phyloP scores from a whole-genome alignment of 176 grass and related monocot genomes.

The Cenchrus americanus region DNA sequence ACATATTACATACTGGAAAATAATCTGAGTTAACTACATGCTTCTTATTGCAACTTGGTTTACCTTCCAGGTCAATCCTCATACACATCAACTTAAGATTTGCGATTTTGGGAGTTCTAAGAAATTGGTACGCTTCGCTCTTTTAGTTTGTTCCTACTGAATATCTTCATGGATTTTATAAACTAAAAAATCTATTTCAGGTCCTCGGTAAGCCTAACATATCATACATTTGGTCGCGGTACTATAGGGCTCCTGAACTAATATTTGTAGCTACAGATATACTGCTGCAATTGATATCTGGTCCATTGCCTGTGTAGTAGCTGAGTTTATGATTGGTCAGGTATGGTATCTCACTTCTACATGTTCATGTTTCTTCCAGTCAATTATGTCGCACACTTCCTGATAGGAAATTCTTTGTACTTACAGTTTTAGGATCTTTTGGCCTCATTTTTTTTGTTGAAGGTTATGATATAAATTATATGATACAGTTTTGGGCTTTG shows the following conservation, averaged over 20 bases:
- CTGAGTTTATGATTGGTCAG: conserved; percentile 80
- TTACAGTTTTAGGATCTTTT: neutral
- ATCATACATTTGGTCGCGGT: conserved; percentile 82
- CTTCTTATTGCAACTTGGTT: conserved; percentile 28
- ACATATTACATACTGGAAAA: conserved; percentile 23
- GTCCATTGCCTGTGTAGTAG: conserved; percentile 86
- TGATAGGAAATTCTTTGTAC: neutral
- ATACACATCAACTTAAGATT: conserved; percentile 77
- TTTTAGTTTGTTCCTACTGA: conserved; percentile 9
- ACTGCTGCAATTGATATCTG: conserved; percentile 81
- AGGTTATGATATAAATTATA: conserved; percentile 2
- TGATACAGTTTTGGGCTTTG: conserved; percentile 23
- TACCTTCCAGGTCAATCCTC: conserved; percentile 68
- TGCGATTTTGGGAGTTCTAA: conserved; percentile 86
- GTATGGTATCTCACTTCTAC: conserved; percentile 40
- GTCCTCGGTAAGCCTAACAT: conserved; percentile 84
- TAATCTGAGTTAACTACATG: conserved; percentile 2
- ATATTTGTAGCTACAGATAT: conserved; percentile 88
- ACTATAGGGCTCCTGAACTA: conserved; percentile 84
- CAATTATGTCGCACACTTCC: neutral
- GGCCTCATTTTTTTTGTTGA: neutral
- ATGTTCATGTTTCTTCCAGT: conserved; percentile 27
- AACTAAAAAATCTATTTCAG: conserved; percentile 45
- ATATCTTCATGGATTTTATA: conserved; percentile 45
- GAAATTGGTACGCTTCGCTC: conserved; percentile 74